Evolutionary conservation across 78 protist genomes (phyloP).

Genomic region (Dictyostelium capitatum): DNA sequence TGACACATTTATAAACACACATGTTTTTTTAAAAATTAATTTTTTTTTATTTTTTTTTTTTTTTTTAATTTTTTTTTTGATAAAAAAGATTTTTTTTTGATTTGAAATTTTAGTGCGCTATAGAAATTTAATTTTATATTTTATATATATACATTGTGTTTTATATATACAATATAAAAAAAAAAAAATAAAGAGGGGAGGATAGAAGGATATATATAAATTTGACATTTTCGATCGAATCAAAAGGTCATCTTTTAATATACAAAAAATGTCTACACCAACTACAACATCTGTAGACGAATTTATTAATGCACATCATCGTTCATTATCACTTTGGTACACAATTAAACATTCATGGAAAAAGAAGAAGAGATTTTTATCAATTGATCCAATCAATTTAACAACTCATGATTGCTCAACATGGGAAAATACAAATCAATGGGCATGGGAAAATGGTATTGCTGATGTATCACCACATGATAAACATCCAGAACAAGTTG

Average conservation of each 20-base stretch:
- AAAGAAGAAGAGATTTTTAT: slow-evolving; percentile 75
- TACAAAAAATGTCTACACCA: not conserved
- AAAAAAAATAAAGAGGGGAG: too few species aligned
- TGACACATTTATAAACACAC: too few species aligned
- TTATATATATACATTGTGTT: too few species aligned
- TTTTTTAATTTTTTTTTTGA: too few species aligned
- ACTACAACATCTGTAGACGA: slow-evolving; percentile 39
- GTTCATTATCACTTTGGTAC: slow-evolving; percentile 68
- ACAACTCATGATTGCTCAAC: slow-evolving; percentile 56
- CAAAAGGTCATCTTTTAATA: not conserved
- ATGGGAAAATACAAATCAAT: slow-evolving; percentile 71
- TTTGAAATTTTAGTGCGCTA: too few species aligned
- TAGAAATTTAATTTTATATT: too few species aligned
- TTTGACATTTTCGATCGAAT: not conserved
- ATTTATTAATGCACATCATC: slow-evolving; percentile 60
- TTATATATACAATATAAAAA: too few species aligned
- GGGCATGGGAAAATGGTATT: slow-evolving; percentile 75
- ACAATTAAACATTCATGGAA: slow-evolving; percentile 75
- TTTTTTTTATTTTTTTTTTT: too few species aligned
- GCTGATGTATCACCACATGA: slow-evolving; percentile 65
- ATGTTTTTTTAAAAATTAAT: too few species aligned
- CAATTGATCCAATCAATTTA: slow-evolving; percentile 61
- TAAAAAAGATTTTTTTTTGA: too few species aligned
- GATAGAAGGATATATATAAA: too few species aligned
- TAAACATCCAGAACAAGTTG: slow-evolving; percentile 25